These are phyloP conservation scores for Hypholoma fasciculare DNA, from an alignment of 768 basidiomycete species.

Conservation along the genomic window DNA sequence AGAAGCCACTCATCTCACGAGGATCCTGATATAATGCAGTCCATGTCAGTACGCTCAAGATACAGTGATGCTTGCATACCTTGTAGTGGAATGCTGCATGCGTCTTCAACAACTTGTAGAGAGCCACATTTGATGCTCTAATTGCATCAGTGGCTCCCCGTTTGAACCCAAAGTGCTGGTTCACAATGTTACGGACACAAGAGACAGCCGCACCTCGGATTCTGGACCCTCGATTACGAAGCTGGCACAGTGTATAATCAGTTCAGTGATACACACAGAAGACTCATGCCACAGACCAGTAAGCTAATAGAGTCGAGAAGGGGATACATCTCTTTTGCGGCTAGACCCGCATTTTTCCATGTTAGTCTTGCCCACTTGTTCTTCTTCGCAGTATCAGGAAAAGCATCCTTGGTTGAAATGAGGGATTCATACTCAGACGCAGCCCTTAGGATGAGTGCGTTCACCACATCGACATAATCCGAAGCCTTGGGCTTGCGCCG, in stretches of 20 bases:
- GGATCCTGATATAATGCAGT: background rate
- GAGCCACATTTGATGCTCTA: background rate
- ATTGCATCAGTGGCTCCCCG: background rate
- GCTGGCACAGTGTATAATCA: background rate
- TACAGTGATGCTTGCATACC: background rate
- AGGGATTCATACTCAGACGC: conserved; percentile 13
- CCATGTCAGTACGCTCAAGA: background rate
- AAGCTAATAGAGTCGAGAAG: conserved; percentile 5
- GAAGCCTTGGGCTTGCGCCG: conserved; percentile 10
- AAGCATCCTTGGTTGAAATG: conserved; percentile 9
- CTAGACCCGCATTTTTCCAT: conserved; percentile 8
- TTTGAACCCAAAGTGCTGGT: background rate
- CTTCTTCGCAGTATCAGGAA: conserved; percentile 7
- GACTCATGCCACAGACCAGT: conserved; percentile 7
- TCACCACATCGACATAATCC: conserved; percentile 12
- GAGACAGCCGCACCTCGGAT: conserved; percentile 7
- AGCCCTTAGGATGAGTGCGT: conserved; percentile 11
- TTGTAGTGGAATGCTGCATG: background rate
- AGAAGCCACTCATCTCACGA: background rate
- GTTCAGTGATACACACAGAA: background rate
- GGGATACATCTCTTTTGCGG: conserved; percentile 4
- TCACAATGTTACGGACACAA: background rate
- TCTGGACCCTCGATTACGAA: conserved; percentile 6
- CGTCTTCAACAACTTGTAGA: background rate
- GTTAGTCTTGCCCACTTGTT: conserved; percentile 9